These are phyloP conservation scores for Pichia manshurica DNA, from an alignment of 805 yeast genomes.

Conservation along the genomic window DNA sequence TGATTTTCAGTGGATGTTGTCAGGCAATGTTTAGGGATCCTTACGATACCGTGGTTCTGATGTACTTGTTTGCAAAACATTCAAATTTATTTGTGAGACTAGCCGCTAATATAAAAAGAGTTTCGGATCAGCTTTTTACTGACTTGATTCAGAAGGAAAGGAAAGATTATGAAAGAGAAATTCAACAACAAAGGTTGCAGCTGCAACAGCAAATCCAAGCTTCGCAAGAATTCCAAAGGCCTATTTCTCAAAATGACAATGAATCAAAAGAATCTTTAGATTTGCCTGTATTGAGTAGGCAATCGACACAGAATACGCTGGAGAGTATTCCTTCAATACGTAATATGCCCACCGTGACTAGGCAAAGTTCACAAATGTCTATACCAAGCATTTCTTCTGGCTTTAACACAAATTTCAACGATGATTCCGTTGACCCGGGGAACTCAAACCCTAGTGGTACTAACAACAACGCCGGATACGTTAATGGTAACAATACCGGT, in stretches of 20 bases:
- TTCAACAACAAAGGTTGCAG: slow-evolving; percentile 2
- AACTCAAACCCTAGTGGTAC: neutral
- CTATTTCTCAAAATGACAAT: neutral
- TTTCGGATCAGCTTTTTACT: slow-evolving; percentile 22
- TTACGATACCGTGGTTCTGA: slow-evolving; percentile 46
- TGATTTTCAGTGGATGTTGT: slow-evolving; percentile 51
- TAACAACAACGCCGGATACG: neutral
- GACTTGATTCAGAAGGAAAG: slow-evolving; percentile 12
- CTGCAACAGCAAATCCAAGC: slow-evolving; percentile 1
- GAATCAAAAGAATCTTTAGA: slow-evolving; percentile 7
- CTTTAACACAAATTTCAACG: slow-evolving; percentile 6
- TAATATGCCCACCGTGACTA: slow-evolving; percentile 9
- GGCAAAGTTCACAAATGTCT: slow-evolving; percentile 14
- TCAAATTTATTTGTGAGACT: slow-evolving; percentile 34
- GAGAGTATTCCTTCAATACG: slow-evolving; percentile 11
- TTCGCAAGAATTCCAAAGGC: neutral
- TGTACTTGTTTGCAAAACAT: slow-evolving; percentile 44
- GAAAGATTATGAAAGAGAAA: neutral
- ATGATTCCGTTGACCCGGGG: slow-evolving; percentile 17
- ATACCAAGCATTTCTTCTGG: slow-evolving; percentile 14
- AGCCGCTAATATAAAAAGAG: slow-evolving; percentile 30
- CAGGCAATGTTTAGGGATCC: slow-evolving; percentile 48
- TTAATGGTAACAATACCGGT: neutral
- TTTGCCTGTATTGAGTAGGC: slow-evolving; percentile 14
- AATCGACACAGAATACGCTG: slow-evolving; percentile 12